Percentiles rank a stretch among this genome's conserved stretches.
Conservation (phyloP, 805 yeast species). For the Hanseniaspora meyeri region DNA sequence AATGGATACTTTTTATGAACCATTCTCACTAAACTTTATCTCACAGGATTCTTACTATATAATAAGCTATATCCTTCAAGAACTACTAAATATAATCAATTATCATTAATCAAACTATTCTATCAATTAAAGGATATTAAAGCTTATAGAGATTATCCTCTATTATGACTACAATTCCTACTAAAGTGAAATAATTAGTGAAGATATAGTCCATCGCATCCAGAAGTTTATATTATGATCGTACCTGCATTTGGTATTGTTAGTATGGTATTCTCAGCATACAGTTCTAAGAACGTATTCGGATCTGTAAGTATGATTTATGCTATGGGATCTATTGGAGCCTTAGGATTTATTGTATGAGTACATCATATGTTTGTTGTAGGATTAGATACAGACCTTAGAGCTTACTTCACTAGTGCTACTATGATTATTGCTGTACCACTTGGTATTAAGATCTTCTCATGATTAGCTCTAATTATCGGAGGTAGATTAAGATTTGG, state of each 20-base stretch:
- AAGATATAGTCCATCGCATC: slow-evolving; percentile 6
- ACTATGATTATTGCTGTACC: slow-evolving; percentile 17
- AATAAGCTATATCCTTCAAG: no score
- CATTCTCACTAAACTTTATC: no score
- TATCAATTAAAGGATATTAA: no score
- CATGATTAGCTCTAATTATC: slow-evolving; percentile 15
- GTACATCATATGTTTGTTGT: slow-evolving; percentile 23
- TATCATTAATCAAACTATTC: no score
- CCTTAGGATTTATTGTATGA: slow-evolving; percentile 19
- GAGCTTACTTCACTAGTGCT: slow-evolving; percentile 20
- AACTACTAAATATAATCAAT: no score
- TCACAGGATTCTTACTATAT: no score
- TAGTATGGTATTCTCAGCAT: slow-evolving; percentile 14
- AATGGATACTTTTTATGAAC: no score
- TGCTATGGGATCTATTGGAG: slow-evolving; percentile 19
- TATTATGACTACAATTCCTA: no score
- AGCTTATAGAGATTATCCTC: no score
- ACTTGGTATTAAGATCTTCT: slow-evolving; percentile 14
- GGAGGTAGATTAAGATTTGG: slow-evolving; percentile 16
- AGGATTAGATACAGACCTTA: slow-evolving; percentile 22
- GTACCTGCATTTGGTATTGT: slow-evolving; percentile 19
- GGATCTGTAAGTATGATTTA: slow-evolving; percentile 18
- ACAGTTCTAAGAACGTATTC: slow-evolving; percentile 16
- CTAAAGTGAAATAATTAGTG: background rate
- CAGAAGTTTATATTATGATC: slow-evolving; percentile 16